Percentiles rank a stretch among this genome's conserved stretches.
Evolutionary conservation across 2,329 filamentous ascomycete species (phyloP).

Genomic region (Trichoderma gracile): DNA sequence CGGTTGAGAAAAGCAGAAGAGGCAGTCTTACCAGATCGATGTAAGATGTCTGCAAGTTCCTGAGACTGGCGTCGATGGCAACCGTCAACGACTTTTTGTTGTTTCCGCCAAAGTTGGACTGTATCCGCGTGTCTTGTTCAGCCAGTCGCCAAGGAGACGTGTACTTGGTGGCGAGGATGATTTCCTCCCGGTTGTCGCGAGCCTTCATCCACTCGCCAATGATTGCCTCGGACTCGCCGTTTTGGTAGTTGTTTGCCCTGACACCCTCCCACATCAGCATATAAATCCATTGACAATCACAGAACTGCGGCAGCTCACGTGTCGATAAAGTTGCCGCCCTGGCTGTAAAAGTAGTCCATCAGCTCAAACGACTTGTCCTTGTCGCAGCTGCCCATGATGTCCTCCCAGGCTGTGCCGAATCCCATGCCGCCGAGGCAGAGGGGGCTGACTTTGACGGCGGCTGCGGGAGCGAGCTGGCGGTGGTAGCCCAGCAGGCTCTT

Average conservation of each 20-base stretch:
- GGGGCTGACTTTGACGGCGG: slow-evolving; percentile 33
- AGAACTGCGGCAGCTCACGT: no score
- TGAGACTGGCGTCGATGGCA: slow-evolving; percentile 43
- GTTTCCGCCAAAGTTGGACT: slow-evolving; percentile 44
- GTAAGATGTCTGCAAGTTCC: slow-evolving; percentile 42
- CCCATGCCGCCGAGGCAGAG: slow-evolving; percentile 33
- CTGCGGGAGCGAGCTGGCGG: slow-evolving; percentile 30
- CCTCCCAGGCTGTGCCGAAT: slow-evolving; percentile 39
- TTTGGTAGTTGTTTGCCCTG: slow-evolving; percentile 48
- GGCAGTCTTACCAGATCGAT: slow-evolving; percentile 32
- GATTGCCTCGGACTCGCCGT: slow-evolving; percentile 53
- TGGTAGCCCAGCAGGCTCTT: slow-evolving; percentile 30
- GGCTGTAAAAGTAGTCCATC: slow-evolving; percentile 23
- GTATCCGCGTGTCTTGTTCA: slow-evolving; percentile 26
- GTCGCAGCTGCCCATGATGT: slow-evolving; percentile 46
- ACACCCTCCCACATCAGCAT: no score
- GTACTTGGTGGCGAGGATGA: slow-evolving; percentile 53
- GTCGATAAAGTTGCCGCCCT: slow-evolving; percentile 65
- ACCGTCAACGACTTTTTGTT: slow-evolving; percentile 41
- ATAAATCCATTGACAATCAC: no score
- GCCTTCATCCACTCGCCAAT: slow-evolving; percentile 53
- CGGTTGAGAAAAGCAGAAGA: no score
- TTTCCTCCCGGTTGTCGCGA: slow-evolving; percentile 47
- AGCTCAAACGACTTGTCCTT: slow-evolving; percentile 20
- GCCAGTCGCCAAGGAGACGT: slow-evolving; percentile 42